phyloP scores from a whole-genome alignment of 176 grass and related monocot species.

The Hyparrhenia diplandra region DNA sequence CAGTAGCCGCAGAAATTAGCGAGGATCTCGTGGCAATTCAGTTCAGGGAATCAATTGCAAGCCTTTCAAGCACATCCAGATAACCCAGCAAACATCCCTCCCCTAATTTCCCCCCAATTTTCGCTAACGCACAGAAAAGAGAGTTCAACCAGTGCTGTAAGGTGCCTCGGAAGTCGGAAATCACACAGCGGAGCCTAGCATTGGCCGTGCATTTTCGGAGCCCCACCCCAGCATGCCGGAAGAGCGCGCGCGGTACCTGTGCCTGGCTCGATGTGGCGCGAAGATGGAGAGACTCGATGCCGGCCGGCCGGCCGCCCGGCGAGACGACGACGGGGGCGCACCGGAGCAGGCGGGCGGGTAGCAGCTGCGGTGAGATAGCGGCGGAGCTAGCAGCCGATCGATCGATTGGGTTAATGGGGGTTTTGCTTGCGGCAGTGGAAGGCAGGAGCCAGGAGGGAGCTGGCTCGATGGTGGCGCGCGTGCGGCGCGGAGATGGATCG shows the following conservation, averaged over 20 bases:
- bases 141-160: neutral
- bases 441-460: neutral
- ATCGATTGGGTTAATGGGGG: neutral
- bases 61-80: no score
- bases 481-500: neutral
- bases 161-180: neutral
- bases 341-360: no score
- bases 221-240: neutral
- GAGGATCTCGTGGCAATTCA: no score
- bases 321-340: no score
- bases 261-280: no score
- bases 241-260: no score
- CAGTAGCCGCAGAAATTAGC: no score
- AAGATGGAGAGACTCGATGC: neutral
- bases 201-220: neutral
- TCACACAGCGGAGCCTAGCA: neutral
- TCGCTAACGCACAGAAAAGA: neutral
- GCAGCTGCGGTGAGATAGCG: neutral
- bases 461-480: no score
- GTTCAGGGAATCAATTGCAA: no score
- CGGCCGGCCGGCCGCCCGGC: no score
- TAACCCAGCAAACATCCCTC: neutral
- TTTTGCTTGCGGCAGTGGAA: neutral
- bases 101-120: neutral
- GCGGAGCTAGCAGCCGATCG: neutral